Base-by-base conservation (phyloP, 768 basidiomycete genomes). In the Tricholoma flavovirens region DNA sequence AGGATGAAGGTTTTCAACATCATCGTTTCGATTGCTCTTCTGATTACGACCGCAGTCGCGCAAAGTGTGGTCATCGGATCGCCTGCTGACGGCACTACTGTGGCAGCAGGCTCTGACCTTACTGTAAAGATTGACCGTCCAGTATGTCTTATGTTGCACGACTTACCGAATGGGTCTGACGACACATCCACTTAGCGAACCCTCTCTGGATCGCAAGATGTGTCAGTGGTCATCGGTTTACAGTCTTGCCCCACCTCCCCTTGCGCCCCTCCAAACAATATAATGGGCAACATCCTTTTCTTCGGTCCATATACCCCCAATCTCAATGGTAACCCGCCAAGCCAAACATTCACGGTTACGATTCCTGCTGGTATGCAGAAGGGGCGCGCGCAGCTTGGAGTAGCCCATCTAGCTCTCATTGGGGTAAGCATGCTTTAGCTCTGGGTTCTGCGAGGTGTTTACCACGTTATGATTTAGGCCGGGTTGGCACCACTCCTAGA, bases 261-360 rank as follows among this genome's bases (percentile, higher is more conserved):
- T 54, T 14, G 30, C 66, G 6, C 66, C 65, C 7, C 43, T 55
- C 1, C 67, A 66, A 5, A 53, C 40, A 5, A 4, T 7, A 42
- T 65, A 15, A 56, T 81, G 61, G 80, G 80, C 11, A 60, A 54
- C 9, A 71, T 81, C n/a, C 66, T 82, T 46, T 81, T 78, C 64
- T 75, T 73, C 42, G 81, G 80, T 15, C 65, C 65, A 9, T 82
- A 71, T 56, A 59, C 65, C 22, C 80, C 81, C 0, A 59, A 73
- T 55, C 65, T 59, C 55, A 17, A 8, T 1, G 38, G 17, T 40
- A 67, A 69, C 54, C 72, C 70, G 15, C 77, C 78, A 10, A 73
- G 77, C 64, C 67, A 81, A 54, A 78, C 79, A 59, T 76, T 78
- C 56, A 72, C 75, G 3, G 68, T 81, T 4, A 64, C 65, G 32